Conservation (phyloP, 192 early-diverging fungal genomes). For the Linnemannia schmuckeri region DNA sequence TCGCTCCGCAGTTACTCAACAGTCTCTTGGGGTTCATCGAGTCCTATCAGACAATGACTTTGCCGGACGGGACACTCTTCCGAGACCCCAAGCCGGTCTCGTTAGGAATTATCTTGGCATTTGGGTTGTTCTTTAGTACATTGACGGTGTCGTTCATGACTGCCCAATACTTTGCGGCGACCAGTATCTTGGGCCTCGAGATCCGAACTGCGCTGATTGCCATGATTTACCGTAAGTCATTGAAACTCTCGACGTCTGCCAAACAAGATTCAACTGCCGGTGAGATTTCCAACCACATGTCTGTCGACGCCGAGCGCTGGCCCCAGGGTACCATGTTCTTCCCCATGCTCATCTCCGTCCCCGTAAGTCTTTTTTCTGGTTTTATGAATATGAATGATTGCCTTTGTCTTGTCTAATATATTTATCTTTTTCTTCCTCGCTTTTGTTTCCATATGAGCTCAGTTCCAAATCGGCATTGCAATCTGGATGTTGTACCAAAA, state of each 20-base stretch:
- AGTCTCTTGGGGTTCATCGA: constrained; percentile 39
- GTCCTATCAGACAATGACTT: constrained; percentile 17
- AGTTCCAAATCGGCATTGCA: constrained; percentile 25
- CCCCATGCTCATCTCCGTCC: constrained; percentile 10
- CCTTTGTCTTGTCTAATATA: not conserved
- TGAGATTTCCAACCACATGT: constrained; percentile 47
- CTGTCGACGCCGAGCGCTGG: constrained; percentile 40
- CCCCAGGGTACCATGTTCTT: constrained; percentile 1
- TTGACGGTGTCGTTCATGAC: not conserved
- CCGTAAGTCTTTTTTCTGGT: not conserved
- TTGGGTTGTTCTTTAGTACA: constrained; percentile 1
- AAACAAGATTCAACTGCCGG: constrained; percentile 17
- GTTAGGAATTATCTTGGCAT: constrained; percentile 5
- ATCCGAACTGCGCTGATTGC: constrained; percentile 26
- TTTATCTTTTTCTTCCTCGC: not conserved
- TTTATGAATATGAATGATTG: not conserved
- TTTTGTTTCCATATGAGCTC: not conserved
- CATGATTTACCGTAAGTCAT: constrained; percentile 35
- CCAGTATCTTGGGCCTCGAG: constrained; percentile 9
- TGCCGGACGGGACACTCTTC: not conserved
- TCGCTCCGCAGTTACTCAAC: constrained; percentile 40
- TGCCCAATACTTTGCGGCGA: not conserved
- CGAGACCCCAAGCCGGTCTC: constrained; percentile 3
- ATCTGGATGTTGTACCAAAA: constrained; percentile 38
- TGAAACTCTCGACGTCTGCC: constrained; percentile 20